phyloP scores from a whole-genome alignment of 306 rosid species.

The Mimosa pudica region DNA sequence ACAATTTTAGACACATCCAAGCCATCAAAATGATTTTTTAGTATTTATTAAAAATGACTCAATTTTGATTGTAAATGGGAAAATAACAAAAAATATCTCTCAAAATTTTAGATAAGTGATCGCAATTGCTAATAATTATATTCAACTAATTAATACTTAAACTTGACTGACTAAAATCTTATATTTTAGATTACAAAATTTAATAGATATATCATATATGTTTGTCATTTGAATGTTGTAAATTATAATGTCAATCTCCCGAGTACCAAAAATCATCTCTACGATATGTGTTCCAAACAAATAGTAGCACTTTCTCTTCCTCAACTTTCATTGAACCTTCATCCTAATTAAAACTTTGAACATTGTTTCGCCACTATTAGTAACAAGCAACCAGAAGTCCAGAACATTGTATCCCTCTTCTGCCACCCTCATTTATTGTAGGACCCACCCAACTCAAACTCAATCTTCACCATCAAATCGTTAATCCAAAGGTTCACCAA shows the following conservation, averaged over 20 bases:
- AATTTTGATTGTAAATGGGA: no score
- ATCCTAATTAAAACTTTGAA: slow-evolving; percentile 27
- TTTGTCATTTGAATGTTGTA: no score
- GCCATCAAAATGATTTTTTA: no score
- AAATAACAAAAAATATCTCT: no score
- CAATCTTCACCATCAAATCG: slow-evolving; percentile 44
- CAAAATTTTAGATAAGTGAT: no score
- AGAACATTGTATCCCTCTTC: slow-evolving; percentile 11
- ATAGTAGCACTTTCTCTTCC: background rate
- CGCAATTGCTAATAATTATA: no score
- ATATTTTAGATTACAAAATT: no score
- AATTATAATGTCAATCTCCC: background rate
- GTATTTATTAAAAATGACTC: no score
- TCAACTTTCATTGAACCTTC: slow-evolving; percentile 11
- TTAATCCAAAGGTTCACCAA: slow-evolving; percentile 49
- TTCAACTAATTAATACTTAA: no score
- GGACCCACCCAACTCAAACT: slow-evolving; percentile 30
- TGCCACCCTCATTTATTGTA: slow-evolving; percentile 9
- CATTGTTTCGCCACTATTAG: slow-evolving; percentile 38
- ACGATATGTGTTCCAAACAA: background rate
- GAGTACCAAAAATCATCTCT: background rate
- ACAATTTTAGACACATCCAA: no score
- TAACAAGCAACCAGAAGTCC: slow-evolving; percentile 19
- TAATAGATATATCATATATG: no score
- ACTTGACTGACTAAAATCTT: no score